Conservation (phyloP, 495 filamentous ascomycete species). For the Umbilicaria muhlenbergii region DNA sequence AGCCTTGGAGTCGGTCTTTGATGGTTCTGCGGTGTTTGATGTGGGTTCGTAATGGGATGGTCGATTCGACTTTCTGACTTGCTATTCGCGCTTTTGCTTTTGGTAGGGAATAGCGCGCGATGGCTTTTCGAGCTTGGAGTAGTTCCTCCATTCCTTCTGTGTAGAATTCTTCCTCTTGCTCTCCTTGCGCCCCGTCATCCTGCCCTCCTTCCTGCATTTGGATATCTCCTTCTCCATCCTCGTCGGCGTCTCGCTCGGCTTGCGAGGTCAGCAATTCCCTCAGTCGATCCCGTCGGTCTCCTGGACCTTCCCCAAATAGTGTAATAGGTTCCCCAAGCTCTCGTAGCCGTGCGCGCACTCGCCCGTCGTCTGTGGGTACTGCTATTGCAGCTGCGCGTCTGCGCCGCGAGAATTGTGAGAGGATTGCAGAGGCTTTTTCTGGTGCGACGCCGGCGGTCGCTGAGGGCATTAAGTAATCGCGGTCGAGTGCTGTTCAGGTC, state of each 20-base stretch:
- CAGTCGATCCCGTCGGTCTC: slow-evolving; percentile 73
- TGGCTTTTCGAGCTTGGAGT: slow-evolving; percentile 59
- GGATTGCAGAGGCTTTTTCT: slow-evolving; percentile 75
- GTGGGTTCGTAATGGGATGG: slow-evolving; percentile 71
- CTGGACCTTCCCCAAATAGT: slow-evolving; percentile 82
- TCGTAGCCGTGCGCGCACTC: slow-evolving; percentile 65
- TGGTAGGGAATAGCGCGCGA: slow-evolving; percentile 76
- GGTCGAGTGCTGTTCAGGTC: slow-evolving; percentile 49
- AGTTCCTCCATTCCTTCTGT: slow-evolving; percentile 64
- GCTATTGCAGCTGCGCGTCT: slow-evolving; percentile 73
- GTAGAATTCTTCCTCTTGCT: slow-evolving; percentile 93
- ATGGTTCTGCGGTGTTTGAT: slow-evolving; percentile 79
- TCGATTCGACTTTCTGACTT: slow-evolving; percentile 62
- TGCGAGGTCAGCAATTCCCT: slow-evolving; percentile 63
- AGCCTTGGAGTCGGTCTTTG: slow-evolving; percentile 66
- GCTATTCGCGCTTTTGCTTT: slow-evolving; percentile 61
- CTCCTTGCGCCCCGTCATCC: slow-evolving; percentile 30
- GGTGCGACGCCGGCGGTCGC: slow-evolving; percentile 60
- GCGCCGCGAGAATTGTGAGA: slow-evolving; percentile 81
- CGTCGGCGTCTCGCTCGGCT: slow-evolving; percentile 43
- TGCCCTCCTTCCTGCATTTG: slow-evolving; percentile 36
- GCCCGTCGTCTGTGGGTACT: slow-evolving; percentile 90
- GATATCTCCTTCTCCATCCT: slow-evolving; percentile 48
- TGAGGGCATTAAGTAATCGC: slow-evolving; percentile 67
- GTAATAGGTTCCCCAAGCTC: slow-evolving; percentile 86